Base-by-base conservation (phyloP, 208 protist genomes). In the Trypanosoma vivax region DNA sequence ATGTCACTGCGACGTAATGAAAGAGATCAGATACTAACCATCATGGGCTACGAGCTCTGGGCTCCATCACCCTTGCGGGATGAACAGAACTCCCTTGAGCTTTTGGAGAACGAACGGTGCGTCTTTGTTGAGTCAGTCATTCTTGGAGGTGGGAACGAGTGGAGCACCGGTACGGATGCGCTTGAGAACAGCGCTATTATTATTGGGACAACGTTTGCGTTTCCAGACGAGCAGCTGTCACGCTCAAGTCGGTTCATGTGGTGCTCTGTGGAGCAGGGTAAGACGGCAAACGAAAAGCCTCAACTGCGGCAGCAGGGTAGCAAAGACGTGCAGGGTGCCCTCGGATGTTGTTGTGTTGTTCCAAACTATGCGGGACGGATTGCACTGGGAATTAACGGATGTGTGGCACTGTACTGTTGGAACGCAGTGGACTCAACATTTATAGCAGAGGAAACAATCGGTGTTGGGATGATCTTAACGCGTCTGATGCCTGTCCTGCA, bases 101-200 rank as follows among this genome's bases (percentile, higher is more conserved):
- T 89, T 23, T 56, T 92, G 5, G 78, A 88, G 53, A 92, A 92
- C 58, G 84, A 92, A 34, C 55, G 84, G 13, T 88, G 80, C 38
- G 79, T 85, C 10, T 92, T 92, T 60, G 53, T 89, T 13, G 65
- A 88, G 51, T 53, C 70, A 33, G 33, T 85, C 35, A 42, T 47
- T 25, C 54, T 92, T 10, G 71, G 65, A 29, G 54, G 51, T 33
- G 40, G 27, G 5, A 70, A 59, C 55, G 29, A 69, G 19, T 18
- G 35, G 34, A 27, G 58, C 51, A 34, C 38, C 23, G 39, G 30
- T 29, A n/a, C 10, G 18, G 47, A 53, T 29, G 9, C 5, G 7
- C n/a, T 28, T 23, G 29, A 50, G 34, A 54, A 65, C 25, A 43
- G 24, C 13, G 63, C 68, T 0, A 52, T 85, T 6, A 62, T 94